Evolutionary conservation across 768 basidiomycete species (phyloP), one percentile per base, ranked within the genome.

Genomic region (Kondoa malvinella): DNA sequence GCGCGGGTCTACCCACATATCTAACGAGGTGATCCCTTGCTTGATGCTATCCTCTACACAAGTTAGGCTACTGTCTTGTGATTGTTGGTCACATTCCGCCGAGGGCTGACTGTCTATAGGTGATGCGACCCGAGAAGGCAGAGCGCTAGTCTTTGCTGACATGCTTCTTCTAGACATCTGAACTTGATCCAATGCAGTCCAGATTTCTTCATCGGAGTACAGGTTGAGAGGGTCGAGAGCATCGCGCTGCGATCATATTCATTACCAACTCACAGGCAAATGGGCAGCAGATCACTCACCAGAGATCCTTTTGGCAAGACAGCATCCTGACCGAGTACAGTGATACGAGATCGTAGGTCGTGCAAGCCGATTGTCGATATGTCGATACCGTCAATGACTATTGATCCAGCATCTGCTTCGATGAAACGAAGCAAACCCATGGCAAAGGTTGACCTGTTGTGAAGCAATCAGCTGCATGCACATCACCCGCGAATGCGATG

Each of bases 361-460:
- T 83, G 81, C 4, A 87, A 78, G 0, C 84, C 85, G 29, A 87
- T 78, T 57, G 74, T 75, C 32, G 75, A 72, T 50, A 79, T 78
- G 67, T 79, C 75, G 58, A 78, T 61, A 0, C 78, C 78, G 66
- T 79, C 79, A 66, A 80, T 79, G 25, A 69, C 64, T 65, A 75
- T 75, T 34, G 62, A 59, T 0, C 79, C 79, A 0, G 67, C 64
- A 3, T 72, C 67, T 8, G 78, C 77, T 66, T 79, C 78, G 69
- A 79, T 72, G 71, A 80, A 79, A 2, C 79, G 73, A 75, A 79
- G 78, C 75, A 80, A 78, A 1, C 76, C 76, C 3, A 79, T 69
- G 0, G 78, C 77, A 29, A 80, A 75, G 50, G 79, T 72, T 1
- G 64, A 64, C 65, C 73, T 74, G 57, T 72, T 72, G 14, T 66